These are phyloP conservation scores for Moelleriella libera DNA, from an alignment of 2,329 filamentous ascomycete species.

Conservation along the genomic window DNA sequence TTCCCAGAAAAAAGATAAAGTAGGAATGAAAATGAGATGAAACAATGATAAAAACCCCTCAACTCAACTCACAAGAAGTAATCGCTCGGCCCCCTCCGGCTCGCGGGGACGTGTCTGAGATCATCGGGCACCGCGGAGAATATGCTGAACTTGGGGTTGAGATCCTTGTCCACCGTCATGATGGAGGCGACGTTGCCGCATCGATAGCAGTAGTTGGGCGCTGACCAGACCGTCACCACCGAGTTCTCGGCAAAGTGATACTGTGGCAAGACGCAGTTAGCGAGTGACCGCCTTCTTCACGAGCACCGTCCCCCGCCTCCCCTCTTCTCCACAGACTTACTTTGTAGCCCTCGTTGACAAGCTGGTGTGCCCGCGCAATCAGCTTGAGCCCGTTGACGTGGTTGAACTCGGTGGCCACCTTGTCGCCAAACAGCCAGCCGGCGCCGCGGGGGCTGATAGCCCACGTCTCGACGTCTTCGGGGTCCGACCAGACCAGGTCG, in stretches of 20 bases:
- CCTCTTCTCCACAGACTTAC: slow-evolving; percentile 29
- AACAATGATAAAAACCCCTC: too few species aligned
- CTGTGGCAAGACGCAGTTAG: too few species aligned
- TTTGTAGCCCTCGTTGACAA: slow-evolving; percentile 98
- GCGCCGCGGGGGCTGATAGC: slow-evolving; percentile 86
- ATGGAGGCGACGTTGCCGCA: slow-evolving; percentile 96
- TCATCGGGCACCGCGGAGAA: slow-evolving; percentile 84
- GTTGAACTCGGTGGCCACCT: slow-evolving; percentile 95
- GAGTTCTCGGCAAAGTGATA: slow-evolving; percentile 94
- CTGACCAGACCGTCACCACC: slow-evolving; percentile 95
- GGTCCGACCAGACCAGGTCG: slow-evolving; percentile 95
- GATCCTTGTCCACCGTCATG: slow-evolving; percentile 75
- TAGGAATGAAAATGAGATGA: too few species aligned
- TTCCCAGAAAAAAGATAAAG: too few species aligned
- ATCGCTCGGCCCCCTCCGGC: slow-evolving; percentile 50
- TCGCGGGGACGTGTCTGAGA: slow-evolving; percentile 64
- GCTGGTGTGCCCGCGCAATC: slow-evolving; percentile 91
- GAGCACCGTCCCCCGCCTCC: too few species aligned
- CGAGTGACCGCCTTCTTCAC: too few species aligned
- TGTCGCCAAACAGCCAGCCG: slow-evolving; percentile 95
- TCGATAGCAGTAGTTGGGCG: slow-evolving; percentile 88
- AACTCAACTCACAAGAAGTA: slow-evolving; percentile 46
- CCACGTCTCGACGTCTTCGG: slow-evolving; percentile 94
- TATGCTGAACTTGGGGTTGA: slow-evolving; percentile 85
- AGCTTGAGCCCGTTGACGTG: slow-evolving; percentile 94